Evolutionary conservation across 495 filamentous ascomycete species (phyloP).

Genomic region (Aspergillus homomorphus): DNA sequence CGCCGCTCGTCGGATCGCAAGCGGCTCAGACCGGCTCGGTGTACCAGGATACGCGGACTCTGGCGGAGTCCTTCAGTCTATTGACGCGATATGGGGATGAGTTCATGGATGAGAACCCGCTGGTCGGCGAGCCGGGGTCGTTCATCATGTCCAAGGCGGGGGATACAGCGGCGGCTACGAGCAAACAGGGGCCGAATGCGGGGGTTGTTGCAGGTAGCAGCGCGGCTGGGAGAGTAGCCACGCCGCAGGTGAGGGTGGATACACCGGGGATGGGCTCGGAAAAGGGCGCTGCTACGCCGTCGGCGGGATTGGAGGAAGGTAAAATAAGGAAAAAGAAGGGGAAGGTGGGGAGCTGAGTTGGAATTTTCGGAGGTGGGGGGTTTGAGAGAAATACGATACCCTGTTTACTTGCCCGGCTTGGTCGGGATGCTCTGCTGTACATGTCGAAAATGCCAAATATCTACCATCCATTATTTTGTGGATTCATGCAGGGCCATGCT

Average conservation of each 20-base stretch:
- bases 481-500: neutral
- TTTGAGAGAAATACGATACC: constrained; percentile 30
- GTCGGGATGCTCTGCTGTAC: neutral
- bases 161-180: constrained; percentile 24
- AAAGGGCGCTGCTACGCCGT: constrained; percentile 24
- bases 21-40: constrained; percentile 23
- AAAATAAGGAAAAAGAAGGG: constrained; percentile 38
- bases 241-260: constrained; percentile 41
- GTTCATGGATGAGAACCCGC: constrained; percentile 88
- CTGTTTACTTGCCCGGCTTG: constrained; percentile 8
- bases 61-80: constrained; percentile 66
- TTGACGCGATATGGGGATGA: constrained; percentile 66
- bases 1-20: constrained; percentile 34
- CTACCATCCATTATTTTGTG: too few relatives aligned
- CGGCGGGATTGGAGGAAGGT: constrained; percentile 28
- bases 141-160: constrained; percentile 65
- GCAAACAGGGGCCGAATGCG: constrained; percentile 20
- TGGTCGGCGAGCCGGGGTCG: constrained; percentile 81
- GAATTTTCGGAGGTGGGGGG: constrained; percentile 1
- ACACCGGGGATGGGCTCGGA: constrained; percentile 37
- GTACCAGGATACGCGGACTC: constrained; percentile 50
- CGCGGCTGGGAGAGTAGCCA: constrained; percentile 25
- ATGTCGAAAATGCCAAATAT: too few relatives aligned
- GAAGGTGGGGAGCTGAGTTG: constrained; percentile 28
- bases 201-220: neutral